phyloP scores from a whole-genome alignment of 139 green algal genomes.

The Chlamydomonas asymmetrica region DNA sequence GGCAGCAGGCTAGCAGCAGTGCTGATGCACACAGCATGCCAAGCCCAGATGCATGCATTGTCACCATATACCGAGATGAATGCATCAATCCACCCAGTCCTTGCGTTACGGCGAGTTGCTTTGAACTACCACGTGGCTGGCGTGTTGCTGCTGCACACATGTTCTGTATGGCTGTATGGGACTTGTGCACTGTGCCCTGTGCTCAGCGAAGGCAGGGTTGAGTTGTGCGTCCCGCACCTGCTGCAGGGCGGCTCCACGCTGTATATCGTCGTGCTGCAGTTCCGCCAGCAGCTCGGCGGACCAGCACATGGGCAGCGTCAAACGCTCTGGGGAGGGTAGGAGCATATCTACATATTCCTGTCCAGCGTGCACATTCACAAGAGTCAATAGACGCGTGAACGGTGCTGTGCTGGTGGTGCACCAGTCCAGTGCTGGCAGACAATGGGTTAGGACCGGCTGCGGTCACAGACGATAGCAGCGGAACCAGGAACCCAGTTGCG shows the following conservation, averaged over 20 bases:
- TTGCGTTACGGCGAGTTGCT: no score
- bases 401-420: neutral
- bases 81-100: no score
- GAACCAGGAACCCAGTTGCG: no score
- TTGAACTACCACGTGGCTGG: no score
- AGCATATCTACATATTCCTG: slow-evolving; percentile 34
- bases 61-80: no score
- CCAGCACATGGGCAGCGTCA: slow-evolving; percentile 65
- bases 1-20: neutral
- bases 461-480: no score
- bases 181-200: no score
- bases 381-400: neutral
- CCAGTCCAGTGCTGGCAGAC: neutral
- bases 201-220: no score
- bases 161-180: no score
- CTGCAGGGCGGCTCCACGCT: slow-evolving; percentile 45
- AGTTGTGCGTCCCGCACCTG: slow-evolving; percentile 26
- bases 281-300: slow-evolving; percentile 40
- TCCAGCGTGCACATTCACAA: neutral
- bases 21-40: neutral
- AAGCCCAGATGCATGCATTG: no score
- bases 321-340: slow-evolving; percentile 49
- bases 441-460: neutral
- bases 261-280: slow-evolving; percentile 59
- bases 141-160: no score